Base-by-base conservation (phyloP, 2,329 filamentous ascomycete species). In the Fusarium circinatum region DNA sequence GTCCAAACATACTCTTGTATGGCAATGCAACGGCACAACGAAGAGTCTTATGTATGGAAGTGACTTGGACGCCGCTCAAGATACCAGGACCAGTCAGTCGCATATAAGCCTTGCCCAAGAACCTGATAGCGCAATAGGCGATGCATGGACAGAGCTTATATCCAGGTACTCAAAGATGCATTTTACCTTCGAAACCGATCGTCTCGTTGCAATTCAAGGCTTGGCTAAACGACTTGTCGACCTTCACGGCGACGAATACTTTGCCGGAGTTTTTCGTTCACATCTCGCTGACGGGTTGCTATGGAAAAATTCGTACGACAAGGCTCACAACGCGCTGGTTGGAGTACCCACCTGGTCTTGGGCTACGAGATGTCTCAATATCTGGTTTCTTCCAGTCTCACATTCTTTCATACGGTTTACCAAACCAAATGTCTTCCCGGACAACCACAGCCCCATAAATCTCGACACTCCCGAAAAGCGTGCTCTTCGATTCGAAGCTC, bases 291-390 rank as follows among this genome's bases (percentile, higher is more conserved):
- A 62, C 14, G 66, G 69, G 15, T 45, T 70, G 7, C 18, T 66
- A 18, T 71, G 61, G 65, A 54, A 57, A 2, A 51, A 56, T 4
- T 38, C 24, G 4, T 38, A 51, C 9, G 20, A 18, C 20, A 48
- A 48, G 10, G 34, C 52, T 24, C 34, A 58, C 6, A 24, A n/a
- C 2, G 52, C 52, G 17, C 26, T 48, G 1, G 3, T 1, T 11
- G 24, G 30, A 18, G 60, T 52, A 17, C 67, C 67, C 2, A 68
- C 51, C n/a, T 70, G 63, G 63, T 68, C 63, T 4, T 70, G 63
- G 57, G 63, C 63, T 24, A 63, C 63, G 1, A 55, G 55, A 3
- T 49, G 36, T 4, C 24, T 41, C 9, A n/a, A 41, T 15, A 42
- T 51, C 1, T 60, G 36, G 54, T 60, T 64, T 15, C n/a, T 34